These are phyloP conservation scores for Inonotus hispidus DNA, from an alignment of 1,284 basidiomycete genomes.

Conservation along the genomic window DNA sequence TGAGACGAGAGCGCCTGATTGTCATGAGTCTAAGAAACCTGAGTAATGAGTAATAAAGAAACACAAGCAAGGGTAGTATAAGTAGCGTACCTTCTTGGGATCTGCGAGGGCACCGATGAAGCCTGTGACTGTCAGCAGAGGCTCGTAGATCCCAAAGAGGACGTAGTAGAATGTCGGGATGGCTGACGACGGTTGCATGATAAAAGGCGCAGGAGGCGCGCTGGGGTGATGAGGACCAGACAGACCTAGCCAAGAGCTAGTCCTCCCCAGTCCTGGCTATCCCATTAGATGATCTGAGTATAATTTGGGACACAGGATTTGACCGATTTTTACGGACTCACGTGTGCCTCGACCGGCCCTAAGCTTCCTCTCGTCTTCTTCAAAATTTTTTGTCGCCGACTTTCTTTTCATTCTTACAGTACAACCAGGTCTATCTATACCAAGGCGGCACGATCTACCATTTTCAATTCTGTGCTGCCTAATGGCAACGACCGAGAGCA, in stretches of 20 bases:
- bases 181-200: constrained; percentile 40
- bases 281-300: constrained; percentile 18
- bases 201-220: not conserved
- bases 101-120: constrained; percentile 62
- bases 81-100: constrained; percentile 50
- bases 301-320: constrained; percentile 19
- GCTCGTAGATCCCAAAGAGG: constrained; percentile 69
- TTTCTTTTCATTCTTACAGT: constrained; percentile 25
- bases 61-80: constrained; percentile 12
- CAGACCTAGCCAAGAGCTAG: not conserved
- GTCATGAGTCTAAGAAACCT: constrained; percentile 51
- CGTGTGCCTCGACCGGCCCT: not conserved
- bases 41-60: constrained; percentile 3
- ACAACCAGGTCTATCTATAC: constrained; percentile 48
- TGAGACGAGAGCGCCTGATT: constrained; percentile 66
- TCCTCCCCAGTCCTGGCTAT: no score
- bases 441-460: constrained; percentile 39
- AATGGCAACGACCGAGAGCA: constrained; percentile 76
- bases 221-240: not conserved
- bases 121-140: constrained; percentile 55
- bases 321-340: not conserved
- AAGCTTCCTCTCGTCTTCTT: constrained; percentile 26
- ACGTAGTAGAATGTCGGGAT: constrained; percentile 67
- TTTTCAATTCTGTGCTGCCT: constrained; percentile 42
- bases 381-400: constrained; percentile 21